phyloP scores from a whole-genome alignment of 208 protist genomes.

The Acanthamoeba triangularis region DNA sequence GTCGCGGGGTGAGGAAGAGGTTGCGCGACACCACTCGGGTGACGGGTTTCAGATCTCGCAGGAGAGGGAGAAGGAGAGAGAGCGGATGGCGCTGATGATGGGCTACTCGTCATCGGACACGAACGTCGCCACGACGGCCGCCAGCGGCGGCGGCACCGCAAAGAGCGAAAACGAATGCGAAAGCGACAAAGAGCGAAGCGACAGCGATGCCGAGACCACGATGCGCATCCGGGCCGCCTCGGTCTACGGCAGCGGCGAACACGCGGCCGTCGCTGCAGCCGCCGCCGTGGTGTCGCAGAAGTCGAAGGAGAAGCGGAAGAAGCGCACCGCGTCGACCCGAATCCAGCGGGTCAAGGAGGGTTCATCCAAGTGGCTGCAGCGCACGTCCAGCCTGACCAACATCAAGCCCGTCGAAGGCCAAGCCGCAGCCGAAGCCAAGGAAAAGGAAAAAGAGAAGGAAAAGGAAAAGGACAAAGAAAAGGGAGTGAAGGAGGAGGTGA shows the following conservation, averaged over 20 bases:
- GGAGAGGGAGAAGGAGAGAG: not conserved
- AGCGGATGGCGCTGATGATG: not conserved
- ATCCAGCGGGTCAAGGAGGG: slow-evolving; percentile 7
- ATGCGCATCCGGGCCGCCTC: not conserved
- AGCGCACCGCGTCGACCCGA: not conserved
- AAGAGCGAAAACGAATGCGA: not conserved
- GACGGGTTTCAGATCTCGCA: not conserved
- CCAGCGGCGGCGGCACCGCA: not conserved
- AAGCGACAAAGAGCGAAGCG: slow-evolving; percentile 34
- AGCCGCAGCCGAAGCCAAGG: not conserved
- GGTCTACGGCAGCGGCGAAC: slow-evolving; percentile 4
- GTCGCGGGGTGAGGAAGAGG: not conserved
- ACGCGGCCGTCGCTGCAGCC: not conserved
- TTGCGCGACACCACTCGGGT: not conserved
- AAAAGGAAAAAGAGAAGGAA: not conserved
- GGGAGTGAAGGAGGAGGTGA: not conserved
- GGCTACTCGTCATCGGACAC: slow-evolving; percentile 18
- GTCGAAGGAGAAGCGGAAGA: not conserved
- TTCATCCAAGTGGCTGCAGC: not conserved
- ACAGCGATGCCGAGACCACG: not conserved
- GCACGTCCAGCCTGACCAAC: not conserved
- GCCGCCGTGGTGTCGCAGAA: not conserved
- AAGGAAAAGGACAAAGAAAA: too few relatives aligned
- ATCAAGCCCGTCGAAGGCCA: too few relatives aligned
- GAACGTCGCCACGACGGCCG: not conserved